A percentile compares a stretch with the other conserved stretches of the same genome.
Evolutionary conservation across 164 flowering plant species (phyloP).

Genomic region (Platanus orientalis): DNA sequence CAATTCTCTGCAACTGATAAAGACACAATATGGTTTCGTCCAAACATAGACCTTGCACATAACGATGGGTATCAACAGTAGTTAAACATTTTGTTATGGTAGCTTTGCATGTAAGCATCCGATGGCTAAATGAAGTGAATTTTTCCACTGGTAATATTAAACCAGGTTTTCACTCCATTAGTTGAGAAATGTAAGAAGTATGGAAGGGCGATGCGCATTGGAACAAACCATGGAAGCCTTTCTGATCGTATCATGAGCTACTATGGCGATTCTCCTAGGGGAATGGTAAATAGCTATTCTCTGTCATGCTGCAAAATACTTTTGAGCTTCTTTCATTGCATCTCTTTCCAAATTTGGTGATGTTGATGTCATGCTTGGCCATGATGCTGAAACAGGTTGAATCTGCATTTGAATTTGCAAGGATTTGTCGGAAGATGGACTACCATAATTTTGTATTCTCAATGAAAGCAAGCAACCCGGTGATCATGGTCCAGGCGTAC

Average conservation of each 20-base stretch:
- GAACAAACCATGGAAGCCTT: constrained; percentile 98
- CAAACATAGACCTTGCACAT: not conserved
- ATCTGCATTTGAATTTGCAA: constrained; percentile 97
- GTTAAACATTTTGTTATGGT: not conserved
- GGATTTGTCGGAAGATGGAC: constrained; percentile 90
- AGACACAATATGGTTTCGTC: no score
- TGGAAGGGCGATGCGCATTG: constrained; percentile 98
- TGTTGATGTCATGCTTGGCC: not conserved
- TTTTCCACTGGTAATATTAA: not conserved
- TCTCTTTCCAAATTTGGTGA: not conserved
- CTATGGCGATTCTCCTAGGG: constrained; percentile 97
- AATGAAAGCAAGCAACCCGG: constrained; percentile 99
- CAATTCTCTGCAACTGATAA: not conserved
- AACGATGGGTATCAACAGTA: not conserved
- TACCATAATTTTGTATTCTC: constrained; percentile 94
- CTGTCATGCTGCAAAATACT: constrained; percentile 4
- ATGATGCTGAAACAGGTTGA: constrained; percentile 65
- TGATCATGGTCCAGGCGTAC: constrained; percentile 95
- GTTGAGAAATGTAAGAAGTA: constrained; percentile 97
- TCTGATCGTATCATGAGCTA: constrained; percentile 99
- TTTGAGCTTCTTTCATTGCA: constrained; percentile 1
- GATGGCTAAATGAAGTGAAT: not conserved
- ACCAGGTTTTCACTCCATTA: constrained; percentile 84
- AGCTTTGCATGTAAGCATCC: not conserved
- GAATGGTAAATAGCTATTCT: constrained; percentile 58